Evolutionary conservation across 1,284 basidiomycete species (phyloP).

Genomic region (Somion occarium): DNA sequence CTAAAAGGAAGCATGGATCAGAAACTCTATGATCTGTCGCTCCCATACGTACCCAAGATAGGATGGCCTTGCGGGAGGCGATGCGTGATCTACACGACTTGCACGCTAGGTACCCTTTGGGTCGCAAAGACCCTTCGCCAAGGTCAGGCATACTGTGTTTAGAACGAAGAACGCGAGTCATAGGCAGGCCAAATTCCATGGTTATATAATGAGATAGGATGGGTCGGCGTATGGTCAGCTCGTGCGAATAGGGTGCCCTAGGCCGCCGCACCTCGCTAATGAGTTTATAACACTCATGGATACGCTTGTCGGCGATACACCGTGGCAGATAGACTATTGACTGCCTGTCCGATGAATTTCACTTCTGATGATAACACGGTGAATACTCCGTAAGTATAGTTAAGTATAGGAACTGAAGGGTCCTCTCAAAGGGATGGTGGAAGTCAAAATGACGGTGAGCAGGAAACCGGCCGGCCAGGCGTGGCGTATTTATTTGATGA

Average conservation of each 20-base stretch:
- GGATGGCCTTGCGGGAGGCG: slow-evolving; percentile 9
- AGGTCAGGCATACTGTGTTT: slow-evolving; percentile 15
- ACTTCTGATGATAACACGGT: not conserved
- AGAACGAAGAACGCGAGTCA: not conserved
- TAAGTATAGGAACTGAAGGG: not conserved
- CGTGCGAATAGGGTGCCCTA: not conserved
- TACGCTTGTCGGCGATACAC: not conserved
- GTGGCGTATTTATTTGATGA: not conserved
- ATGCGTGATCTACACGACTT: slow-evolving; percentile 15
- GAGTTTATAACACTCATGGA: no score
- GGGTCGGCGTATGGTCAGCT: not conserved
- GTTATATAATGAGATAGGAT: not conserved
- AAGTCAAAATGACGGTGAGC: not conserved
- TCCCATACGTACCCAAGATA: slow-evolving; percentile 13
- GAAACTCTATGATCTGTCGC: no score
- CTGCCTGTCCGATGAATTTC: not conserved
- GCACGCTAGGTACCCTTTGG: slow-evolving; percentile 10
- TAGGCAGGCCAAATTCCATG: slow-evolving; percentile 2
- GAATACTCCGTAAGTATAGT: no score
- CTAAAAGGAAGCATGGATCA: slow-evolving; percentile 8
- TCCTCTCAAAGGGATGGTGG: not conserved
- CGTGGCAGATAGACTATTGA: not conserved
- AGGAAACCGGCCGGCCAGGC: no score
- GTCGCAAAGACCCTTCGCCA: not conserved
- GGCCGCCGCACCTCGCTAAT: not conserved